Evolutionary conservation across 106 monocot genomes (phyloP).

Genomic region (Vanilla planifolia): DNA sequence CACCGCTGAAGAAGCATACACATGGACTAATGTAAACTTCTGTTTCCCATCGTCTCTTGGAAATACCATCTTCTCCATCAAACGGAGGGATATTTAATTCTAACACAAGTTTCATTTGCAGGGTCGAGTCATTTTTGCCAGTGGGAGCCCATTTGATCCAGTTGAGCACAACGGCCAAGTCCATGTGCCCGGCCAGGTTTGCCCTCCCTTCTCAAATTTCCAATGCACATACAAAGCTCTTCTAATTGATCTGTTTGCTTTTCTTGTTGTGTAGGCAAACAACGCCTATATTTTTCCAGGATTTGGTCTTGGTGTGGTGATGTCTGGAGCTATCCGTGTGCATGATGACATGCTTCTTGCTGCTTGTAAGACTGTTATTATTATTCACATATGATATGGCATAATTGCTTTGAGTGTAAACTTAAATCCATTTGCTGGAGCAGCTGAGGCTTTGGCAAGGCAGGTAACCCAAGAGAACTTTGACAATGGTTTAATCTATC

Average conservation of each 20-base stretch:
- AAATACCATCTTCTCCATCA: not conserved
- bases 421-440: conserved; percentile 10
- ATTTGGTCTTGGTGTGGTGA: conserved; percentile 75
- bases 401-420: no score
- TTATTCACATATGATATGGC: no score
- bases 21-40: conserved; percentile 46
- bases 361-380: conserved; percentile 48
- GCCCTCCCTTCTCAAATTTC: not conserved
- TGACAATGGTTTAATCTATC: conserved; percentile 74
- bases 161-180: conserved; percentile 57
- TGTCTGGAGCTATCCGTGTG: conserved; percentile 74
- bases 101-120: conserved; percentile 11
- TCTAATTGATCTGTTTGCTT: not conserved
- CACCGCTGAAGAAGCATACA: conserved; percentile 74
- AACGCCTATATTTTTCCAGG: conserved; percentile 95
- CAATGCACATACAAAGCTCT: not conserved
- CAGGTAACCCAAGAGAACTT: conserved; percentile 69
- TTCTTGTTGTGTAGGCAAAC: conserved; percentile 38
- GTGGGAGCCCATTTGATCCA: conserved; percentile 83
- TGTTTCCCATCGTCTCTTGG: not conserved
- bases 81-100: not conserved
- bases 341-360: conserved; percentile 80
- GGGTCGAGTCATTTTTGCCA: conserved; percentile 84
- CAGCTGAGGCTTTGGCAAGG: conserved; percentile 81
- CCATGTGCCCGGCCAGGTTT: conserved; percentile 70